Evolutionary conservation across 768 basidiomycete genomes (phyloP).

Genomic region (Boletus fagicola): DNA sequence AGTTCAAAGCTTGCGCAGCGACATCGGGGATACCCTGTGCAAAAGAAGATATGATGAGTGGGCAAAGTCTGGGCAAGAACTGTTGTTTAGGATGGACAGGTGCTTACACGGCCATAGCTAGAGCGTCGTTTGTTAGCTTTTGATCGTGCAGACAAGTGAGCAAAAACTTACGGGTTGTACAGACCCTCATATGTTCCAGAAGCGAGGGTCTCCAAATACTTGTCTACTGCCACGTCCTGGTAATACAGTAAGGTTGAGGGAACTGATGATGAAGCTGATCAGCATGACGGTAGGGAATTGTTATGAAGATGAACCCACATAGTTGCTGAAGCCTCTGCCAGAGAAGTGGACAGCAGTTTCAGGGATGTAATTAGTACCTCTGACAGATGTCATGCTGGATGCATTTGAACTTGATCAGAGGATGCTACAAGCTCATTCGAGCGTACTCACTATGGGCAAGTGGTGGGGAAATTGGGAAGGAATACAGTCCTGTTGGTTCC

Average conservation of each 20-base stretch:
- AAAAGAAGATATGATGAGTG: neutral
- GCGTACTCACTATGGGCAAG: slow-evolving; percentile 50
- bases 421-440: neutral
- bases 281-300: neutral
- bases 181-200: slow-evolving; percentile 53
- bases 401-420: neutral
- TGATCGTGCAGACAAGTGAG: neutral
- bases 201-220: slow-evolving; percentile 46
- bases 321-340: slow-evolving; percentile 73
- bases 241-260: slow-evolving; percentile 50
- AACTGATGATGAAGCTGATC: slow-evolving; percentile 37
- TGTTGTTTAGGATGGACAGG: no score
- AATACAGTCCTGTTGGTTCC: slow-evolving; percentile 54
- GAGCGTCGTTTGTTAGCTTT: neutral
- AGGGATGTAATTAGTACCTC: slow-evolving; percentile 58
- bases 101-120: slow-evolving; percentile 55
- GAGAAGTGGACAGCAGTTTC: slow-evolving; percentile 62
- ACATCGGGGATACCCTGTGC: slow-evolving; percentile 62
- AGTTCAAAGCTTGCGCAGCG: slow-evolving; percentile 53
- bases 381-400: slow-evolving; percentile 66
- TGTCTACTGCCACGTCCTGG: slow-evolving; percentile 45
- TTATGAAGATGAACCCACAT: slow-evolving; percentile 37
- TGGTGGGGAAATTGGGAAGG: slow-evolving; percentile 58
- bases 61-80: neutral
- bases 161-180: slow-evolving; percentile 51